These are phyloP conservation scores for Setomelanomma holmii DNA, from an alignment of 2,329 filamentous ascomycete genomes.

Conservation along the genomic window DNA sequence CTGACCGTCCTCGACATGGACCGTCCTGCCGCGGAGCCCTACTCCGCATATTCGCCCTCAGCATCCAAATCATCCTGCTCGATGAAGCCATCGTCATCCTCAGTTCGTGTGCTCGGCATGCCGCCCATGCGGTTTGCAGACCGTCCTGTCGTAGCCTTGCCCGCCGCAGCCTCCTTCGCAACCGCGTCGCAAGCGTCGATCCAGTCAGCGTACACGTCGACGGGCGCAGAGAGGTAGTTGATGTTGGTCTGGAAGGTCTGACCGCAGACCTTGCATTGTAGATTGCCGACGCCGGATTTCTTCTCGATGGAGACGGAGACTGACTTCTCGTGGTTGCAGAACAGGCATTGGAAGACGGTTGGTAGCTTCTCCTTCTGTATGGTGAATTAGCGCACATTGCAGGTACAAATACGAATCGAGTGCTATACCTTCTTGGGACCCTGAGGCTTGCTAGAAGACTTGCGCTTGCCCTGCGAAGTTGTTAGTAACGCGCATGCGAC, in stretches of 20 bases:
- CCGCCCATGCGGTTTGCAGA: constrained; percentile 36
- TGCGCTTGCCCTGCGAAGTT: constrained; percentile 77
- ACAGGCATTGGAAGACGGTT: constrained; percentile 92
- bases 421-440: constrained; percentile 78
- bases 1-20: not conserved
- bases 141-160: constrained; percentile 36
- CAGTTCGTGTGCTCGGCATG: constrained; percentile 34
- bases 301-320: constrained; percentile 92
- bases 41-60: constrained; percentile 46
- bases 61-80: constrained; percentile 49
- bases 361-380: constrained; percentile 69
- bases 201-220: constrained; percentile 98
- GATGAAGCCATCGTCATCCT: constrained; percentile 45
- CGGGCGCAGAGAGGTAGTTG: constrained; percentile 88
- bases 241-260: constrained; percentile 92
- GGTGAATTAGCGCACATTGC: constrained; percentile 13
- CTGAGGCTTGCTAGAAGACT: constrained; percentile 80
- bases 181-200: constrained; percentile 88
- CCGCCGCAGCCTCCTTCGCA: constrained; percentile 65
- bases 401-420: constrained; percentile 1
- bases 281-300: constrained; percentile 83
- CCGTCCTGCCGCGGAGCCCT: constrained; percentile 3
- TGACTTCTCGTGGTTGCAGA: constrained; percentile 97
- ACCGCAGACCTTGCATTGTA: constrained; percentile 91
- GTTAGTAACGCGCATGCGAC: constrained; percentile 32